Evolutionary conservation across 106 monocot species (phyloP), one percentile per base, ranked within the genome.

Genomic region (Platanthera zijinensis): DNA sequence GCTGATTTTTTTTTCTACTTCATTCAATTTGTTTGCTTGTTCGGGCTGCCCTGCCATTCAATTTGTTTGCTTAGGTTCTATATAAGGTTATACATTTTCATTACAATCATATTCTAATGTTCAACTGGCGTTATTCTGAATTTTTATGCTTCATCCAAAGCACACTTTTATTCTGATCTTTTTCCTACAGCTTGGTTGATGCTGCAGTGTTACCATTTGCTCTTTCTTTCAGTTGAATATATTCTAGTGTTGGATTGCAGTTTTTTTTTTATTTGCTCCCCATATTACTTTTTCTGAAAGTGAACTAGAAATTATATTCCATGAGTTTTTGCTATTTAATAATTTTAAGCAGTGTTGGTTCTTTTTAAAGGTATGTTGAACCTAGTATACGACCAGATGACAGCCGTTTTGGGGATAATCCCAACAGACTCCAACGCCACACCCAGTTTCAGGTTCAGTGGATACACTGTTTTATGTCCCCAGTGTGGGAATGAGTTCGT

Each of bases 351-450:
- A 59, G 6, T 59, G 59, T 9, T n/a, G 46, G 22, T 8, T n/a
- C 51, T n/a, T 75, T 90, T 80, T 74, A 52, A 72, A 97, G 96
- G 84, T 97, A 97, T 79, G 87, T 87, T 72, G 96, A 97, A 79
- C 96, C 96, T 54, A 97, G 93, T 82, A 87, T 97, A 83, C 86
- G 96, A 57, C 96, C 96, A 47, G 96, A 97, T 86, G 96, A 97
- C 59, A 97, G 96, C 57, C 89, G 96, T 56, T 97, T 93, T 74
- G 96, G 96, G 10, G 96, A 97, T 81, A 97, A 97, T 76, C 96
- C 96, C 70, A 97, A 97, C 84, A 91, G 96, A 78, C 91, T 97
- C 61, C 96, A 97, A 56, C 84, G 96, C 13, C 96, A 97, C 61
- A 93, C 96, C 53, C 96, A 97, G 78, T 97, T 97, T 89, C 96